Percentiles rank a stretch among this genome's conserved stretches.
phyloP scores from a whole-genome alignment of 768 basidiomycete species.

The Paxillus involutus region DNA sequence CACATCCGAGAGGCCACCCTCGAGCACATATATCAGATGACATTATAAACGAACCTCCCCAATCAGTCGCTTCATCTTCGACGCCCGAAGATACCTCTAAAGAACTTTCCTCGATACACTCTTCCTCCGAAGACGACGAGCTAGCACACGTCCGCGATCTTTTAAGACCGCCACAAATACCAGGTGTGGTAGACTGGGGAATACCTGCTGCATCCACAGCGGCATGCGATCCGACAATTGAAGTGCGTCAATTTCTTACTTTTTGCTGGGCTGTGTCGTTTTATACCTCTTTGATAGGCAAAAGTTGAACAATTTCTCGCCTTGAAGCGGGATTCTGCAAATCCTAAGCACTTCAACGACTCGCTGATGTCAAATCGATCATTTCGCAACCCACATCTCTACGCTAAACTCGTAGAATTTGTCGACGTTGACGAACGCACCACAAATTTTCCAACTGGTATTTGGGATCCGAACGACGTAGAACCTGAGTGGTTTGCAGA shows the following conservation, averaged over 20 bases:
- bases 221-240: conserved; percentile 61
- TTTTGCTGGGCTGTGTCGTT: background rate
- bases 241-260: conserved; percentile 39
- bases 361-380: conserved; percentile 89
- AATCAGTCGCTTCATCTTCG: background rate
- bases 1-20: conserved; percentile 47
- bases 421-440: conserved; percentile 86
- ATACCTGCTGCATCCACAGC: conserved; percentile 60
- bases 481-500: conserved; percentile 74
- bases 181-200: conserved; percentile 71
- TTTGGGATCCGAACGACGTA: conserved; percentile 75
- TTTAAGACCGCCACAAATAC: conserved; percentile 62
- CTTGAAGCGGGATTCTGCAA: conserved; percentile 60
- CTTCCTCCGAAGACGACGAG: conserved; percentile 42
- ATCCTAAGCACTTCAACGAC: conserved; percentile 92
- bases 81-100: conserved; percentile 18
- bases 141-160: conserved; percentile 52
- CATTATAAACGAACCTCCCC: conserved; percentile 23
- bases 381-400: conserved; percentile 97
- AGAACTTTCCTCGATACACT: conserved; percentile 9
- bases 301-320: conserved; percentile 80
- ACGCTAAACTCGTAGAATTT: conserved; percentile 92
- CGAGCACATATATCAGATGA: conserved; percentile 53
- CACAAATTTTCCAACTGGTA: conserved; percentile 72
- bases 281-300: conserved; percentile 44